Percentiles rank a stretch among this genome's conserved stretches.
These are phyloP conservation scores for Larix kaempferi DNA, from an alignment of 75 land plant species.

Conservation along the genomic window DNA sequence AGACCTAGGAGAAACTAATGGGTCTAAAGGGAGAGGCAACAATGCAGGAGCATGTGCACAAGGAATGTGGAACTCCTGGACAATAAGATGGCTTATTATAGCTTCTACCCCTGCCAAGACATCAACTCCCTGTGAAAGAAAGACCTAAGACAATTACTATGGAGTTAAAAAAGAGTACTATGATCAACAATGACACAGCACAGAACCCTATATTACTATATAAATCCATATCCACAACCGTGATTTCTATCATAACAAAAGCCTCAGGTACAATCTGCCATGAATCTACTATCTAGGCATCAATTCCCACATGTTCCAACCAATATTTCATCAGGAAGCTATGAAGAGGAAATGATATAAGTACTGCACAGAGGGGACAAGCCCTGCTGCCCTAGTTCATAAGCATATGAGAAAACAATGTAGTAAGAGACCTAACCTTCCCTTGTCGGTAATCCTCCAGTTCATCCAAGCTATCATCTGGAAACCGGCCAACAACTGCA, in stretches of 20 bases:
- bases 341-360: neutral
- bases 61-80: constrained; percentile 77
- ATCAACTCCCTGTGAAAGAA: constrained; percentile 75
- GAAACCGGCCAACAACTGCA: constrained; percentile 92
- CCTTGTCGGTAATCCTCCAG: constrained; percentile 85
- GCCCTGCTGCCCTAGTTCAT: neutral
- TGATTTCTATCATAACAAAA: too few relatives aligned
- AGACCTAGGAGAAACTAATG: constrained; percentile 69
- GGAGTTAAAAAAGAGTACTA: neutral
- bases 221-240: too few relatives aligned
- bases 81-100: constrained; percentile 92
- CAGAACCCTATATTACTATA: too few relatives aligned
- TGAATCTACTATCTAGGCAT: too few relatives aligned
- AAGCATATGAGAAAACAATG: too few relatives aligned
- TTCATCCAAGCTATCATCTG: constrained; percentile 82
- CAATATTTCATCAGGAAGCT: neutral
- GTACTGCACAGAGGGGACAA: neutral
- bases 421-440: constrained; percentile 36
- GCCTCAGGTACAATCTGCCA: too few relatives aligned
- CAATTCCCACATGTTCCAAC: too few relatives aligned
- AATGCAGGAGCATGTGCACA: constrained; percentile 98
- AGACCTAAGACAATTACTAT: neutral
- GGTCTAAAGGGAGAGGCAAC: constrained; percentile 56
- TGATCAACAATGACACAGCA: neutral
- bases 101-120: constrained; percentile 93